Conservation (phyloP, 2,329 filamentous ascomycete genomes). For the Pezicula carpinea region DNA sequence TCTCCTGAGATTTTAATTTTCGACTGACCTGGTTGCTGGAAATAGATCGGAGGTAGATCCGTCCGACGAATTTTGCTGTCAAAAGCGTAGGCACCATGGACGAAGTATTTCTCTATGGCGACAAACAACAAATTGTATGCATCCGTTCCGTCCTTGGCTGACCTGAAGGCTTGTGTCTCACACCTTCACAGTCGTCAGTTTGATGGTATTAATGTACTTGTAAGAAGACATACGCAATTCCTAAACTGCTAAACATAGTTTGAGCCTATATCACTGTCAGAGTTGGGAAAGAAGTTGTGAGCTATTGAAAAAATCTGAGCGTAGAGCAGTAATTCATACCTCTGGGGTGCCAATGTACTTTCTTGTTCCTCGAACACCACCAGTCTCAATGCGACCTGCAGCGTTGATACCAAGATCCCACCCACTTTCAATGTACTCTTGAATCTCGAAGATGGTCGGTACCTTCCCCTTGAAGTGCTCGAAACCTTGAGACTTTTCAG, state of each 20-base stretch:
- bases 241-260: conserved; percentile 67
- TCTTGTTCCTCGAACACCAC: conserved; percentile 79
- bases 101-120: conserved; percentile 72
- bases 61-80: conserved; percentile 65
- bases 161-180: conserved; percentile 55
- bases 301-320: conserved; percentile 1
- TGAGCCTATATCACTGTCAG: conserved; percentile 52
- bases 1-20: background rate
- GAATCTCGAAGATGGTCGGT: conserved; percentile 76
- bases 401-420: conserved; percentile 84
- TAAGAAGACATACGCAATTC: conserved; percentile 51
- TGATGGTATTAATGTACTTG: background rate
- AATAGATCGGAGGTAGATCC: conserved; percentile 75
- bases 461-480: conserved; percentile 55
- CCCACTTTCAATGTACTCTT: conserved; percentile 79
- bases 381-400: conserved; percentile 73
- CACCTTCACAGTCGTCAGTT: conserved; percentile 39
- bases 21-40: conserved; percentile 69
- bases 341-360: conserved; percentile 96
- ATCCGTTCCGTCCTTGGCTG: conserved; percentile 31
- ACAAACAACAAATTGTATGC: conserved; percentile 49
- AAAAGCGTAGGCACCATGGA: conserved; percentile 43
- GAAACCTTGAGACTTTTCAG: conserved; percentile 49
- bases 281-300: conserved; percentile 4
- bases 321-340: conserved; percentile 38